Conservation (phyloP, 2,329 filamentous ascomycete genomes). For the Trichoderma pleuroti region DNA sequence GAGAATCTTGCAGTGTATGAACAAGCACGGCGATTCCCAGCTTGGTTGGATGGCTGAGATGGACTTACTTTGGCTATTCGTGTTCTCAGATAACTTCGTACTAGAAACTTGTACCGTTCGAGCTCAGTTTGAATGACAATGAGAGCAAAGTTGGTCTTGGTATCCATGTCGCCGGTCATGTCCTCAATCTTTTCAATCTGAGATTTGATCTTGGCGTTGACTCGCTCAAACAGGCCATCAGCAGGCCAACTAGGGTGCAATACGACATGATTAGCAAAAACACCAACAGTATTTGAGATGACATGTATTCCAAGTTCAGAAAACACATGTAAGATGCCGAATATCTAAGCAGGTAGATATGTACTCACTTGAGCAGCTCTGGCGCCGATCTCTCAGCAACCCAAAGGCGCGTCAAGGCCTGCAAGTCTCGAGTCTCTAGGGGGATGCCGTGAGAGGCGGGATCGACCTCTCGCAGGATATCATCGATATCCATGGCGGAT, state of each 20-base stretch:
- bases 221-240: constrained; percentile 73
- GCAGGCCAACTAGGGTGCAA: constrained; percentile 54
- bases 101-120: constrained; percentile 87
- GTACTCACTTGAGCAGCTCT: constrained; percentile 77
- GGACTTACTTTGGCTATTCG: constrained; percentile 75
- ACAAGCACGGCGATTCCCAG: background rate
- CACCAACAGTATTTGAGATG: background rate
- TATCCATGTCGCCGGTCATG: constrained; percentile 80
- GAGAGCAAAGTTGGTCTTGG: constrained; percentile 85
- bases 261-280: background rate
- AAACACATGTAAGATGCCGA: background rate
- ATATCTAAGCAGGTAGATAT: background rate
- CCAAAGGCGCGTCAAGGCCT: constrained; percentile 87
- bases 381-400: constrained; percentile 86
- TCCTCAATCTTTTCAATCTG: constrained; percentile 71
- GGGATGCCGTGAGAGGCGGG: constrained; percentile 53
- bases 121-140: constrained; percentile 96
- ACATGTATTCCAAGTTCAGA: background rate
- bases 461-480: constrained; percentile 73
- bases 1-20: background rate
- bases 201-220: constrained; percentile 66
- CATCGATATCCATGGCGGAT: constrained; percentile 68
- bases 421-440: constrained; percentile 68
- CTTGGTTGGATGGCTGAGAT: background rate
- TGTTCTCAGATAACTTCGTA: constrained; percentile 76